Conservation (phyloP, 2,329 filamentous ascomycete species). For the Penicillium paneum region DNA sequence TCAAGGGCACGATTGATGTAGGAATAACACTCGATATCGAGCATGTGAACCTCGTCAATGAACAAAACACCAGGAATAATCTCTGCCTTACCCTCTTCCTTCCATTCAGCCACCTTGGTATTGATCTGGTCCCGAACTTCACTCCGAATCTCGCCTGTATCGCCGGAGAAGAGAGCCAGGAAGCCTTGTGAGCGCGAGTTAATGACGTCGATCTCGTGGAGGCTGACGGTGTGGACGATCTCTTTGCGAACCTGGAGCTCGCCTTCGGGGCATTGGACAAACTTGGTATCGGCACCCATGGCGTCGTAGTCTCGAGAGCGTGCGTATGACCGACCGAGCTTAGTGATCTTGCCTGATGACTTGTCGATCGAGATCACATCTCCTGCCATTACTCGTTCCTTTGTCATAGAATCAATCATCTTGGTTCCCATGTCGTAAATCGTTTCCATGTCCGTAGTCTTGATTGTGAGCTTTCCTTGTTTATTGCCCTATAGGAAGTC, state of each 20-base stretch:
- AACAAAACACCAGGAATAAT: constrained; percentile 97
- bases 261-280: constrained; percentile 94
- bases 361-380: constrained; percentile 99
- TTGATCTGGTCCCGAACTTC: constrained; percentile 99
- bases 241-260: constrained; percentile 97
- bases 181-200: constrained; percentile 99
- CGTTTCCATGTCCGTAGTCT: constrained; percentile 99
- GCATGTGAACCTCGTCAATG: constrained; percentile 99
- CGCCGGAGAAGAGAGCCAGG: constrained; percentile 92
- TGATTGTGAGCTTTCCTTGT: constrained; percentile 98
- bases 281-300: constrained; percentile 98
- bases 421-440: constrained; percentile 99
- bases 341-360: constrained; percentile 95
- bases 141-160: constrained; percentile 95
- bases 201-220: constrained; percentile 99
- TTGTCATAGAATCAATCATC: constrained; percentile 99
- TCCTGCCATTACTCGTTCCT: constrained; percentile 97
- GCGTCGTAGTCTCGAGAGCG: constrained; percentile 97
- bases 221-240: constrained; percentile 90
- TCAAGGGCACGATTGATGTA: constrained; percentile 97
- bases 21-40: constrained; percentile 98
- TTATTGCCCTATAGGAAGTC: constrained; percentile 67
- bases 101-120: constrained; percentile 98
- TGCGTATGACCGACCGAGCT: constrained; percentile 90
- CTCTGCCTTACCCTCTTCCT: constrained; percentile 97